Conservation (phyloP, 768 basidiomycete species). For the Gymnopilus junonius region DNA sequence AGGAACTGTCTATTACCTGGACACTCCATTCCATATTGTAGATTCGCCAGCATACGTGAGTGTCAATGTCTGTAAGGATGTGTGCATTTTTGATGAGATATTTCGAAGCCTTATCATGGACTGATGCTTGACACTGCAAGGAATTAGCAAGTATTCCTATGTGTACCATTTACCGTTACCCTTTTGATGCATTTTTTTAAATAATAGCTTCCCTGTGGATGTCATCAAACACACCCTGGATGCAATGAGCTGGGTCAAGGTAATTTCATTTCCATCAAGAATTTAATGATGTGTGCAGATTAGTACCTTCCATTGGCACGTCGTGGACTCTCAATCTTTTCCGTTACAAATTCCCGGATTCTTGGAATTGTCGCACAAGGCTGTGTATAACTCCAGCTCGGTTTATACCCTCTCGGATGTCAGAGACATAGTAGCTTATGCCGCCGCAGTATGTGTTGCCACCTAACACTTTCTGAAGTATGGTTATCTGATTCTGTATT, state of each 20-base stretch:
- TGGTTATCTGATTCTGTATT: neutral
- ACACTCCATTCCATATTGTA: slow-evolving; percentile 59
- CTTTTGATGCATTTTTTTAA: neutral
- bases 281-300: no score
- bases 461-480: neutral
- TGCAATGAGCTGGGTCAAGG: slow-evolving; percentile 80
- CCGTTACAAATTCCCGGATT: slow-evolving; percentile 68
- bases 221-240: slow-evolving; percentile 74
- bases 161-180: neutral
- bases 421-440: slow-evolving; percentile 64
- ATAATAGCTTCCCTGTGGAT: slow-evolving; percentile 57
- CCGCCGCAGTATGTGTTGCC: slow-evolving; percentile 59
- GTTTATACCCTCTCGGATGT: slow-evolving; percentile 64
- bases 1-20: slow-evolving; percentile 55
- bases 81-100: neutral
- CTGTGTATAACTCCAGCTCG: slow-evolving; percentile 64
- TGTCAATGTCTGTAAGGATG: slow-evolving; percentile 16
- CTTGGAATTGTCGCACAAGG: slow-evolving; percentile 60
- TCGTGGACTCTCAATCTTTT: slow-evolving; percentile 82
- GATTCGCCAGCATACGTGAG: slow-evolving; percentile 72
- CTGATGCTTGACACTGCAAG: slow-evolving; percentile 82
- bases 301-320: slow-evolving; percentile 85
- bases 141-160: slow-evolving; percentile 55
- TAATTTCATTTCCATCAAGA: no score
- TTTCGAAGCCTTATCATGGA: slow-evolving; percentile 67